Percentiles rank a stretch among this genome's conserved stretches.
Conservation (phyloP, 306 rosid species). For the Glycine tomentella region DNA sequence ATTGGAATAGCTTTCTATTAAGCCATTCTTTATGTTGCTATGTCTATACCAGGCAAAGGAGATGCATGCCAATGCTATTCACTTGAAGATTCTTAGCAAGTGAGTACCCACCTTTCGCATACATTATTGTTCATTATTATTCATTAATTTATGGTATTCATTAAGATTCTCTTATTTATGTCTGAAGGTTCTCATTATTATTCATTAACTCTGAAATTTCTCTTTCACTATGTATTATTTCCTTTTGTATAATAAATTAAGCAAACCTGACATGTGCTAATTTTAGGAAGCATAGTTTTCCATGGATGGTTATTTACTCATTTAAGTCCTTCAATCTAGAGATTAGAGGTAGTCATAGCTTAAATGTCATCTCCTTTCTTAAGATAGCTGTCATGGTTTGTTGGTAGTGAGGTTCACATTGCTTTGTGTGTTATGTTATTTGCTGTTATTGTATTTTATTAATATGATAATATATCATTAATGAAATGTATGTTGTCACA, state of each 20-base stretch:
- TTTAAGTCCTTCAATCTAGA: not conserved
- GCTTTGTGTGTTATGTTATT: not conserved
- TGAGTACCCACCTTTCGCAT: slow-evolving; percentile 52
- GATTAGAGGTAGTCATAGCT: not conserved
- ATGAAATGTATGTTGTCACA: not conserved
- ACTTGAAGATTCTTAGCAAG: slow-evolving; percentile 85
- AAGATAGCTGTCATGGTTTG: not conserved
- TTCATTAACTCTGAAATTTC: not conserved
- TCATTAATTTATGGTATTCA: not conserved
- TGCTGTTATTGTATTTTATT: not conserved
- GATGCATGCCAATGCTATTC: slow-evolving; percentile 79
- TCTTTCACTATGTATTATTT: not conserved
- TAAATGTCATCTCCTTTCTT: not conserved
- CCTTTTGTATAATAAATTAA: not conserved
- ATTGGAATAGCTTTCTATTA: slow-evolving; percentile 20
- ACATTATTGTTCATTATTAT: not conserved
- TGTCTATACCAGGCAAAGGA: slow-evolving; percentile 74
- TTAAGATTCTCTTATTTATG: no score
- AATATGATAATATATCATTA: not conserved
- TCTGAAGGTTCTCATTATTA: no score
- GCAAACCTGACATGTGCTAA: slow-evolving; percentile 14
- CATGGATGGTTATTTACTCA: not conserved
- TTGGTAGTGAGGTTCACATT: slow-evolving; percentile 3
- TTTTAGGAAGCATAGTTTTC: slow-evolving; percentile 15
- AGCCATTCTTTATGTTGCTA: slow-evolving; percentile 41